phyloP scores from a whole-genome alignment of 1,139 yeast species.

The Sugiyamaella grinbergsii region DNA sequence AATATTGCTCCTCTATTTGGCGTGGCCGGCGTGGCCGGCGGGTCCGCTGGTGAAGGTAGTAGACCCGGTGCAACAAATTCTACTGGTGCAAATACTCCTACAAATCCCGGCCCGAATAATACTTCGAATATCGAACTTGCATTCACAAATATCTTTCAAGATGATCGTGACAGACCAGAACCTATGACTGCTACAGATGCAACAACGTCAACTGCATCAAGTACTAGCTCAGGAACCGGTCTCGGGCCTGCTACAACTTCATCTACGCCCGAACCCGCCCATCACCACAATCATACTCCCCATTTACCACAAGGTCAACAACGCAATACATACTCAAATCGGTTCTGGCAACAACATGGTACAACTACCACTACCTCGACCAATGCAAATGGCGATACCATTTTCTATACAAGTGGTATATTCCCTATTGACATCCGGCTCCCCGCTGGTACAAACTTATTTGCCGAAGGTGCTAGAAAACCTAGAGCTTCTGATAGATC shows the following conservation, averaged over 20 bases:
- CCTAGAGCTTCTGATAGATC: conserved; percentile 40
- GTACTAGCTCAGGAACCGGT: too few species aligned
- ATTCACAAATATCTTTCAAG: conserved; percentile 9
- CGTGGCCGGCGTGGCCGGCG: conserved; percentile 1
- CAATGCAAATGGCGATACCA: conserved; percentile 10
- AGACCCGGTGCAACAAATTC: conserved; percentile 3
- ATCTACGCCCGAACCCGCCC: too few species aligned
- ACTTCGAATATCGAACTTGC: conserved; percentile 1
- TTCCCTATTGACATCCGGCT: conserved; percentile 10
- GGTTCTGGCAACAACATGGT: conserved; percentile 5
- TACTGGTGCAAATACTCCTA: neutral
- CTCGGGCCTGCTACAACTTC: too few species aligned
- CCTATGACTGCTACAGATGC: too few species aligned
- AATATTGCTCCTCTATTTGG: neutral
- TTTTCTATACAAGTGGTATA: conserved; percentile 5
- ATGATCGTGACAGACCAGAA: neutral
- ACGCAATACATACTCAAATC: neutral
- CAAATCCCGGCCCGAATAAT: neutral
- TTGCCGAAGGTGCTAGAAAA: conserved; percentile 24
- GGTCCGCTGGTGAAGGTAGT: neutral
- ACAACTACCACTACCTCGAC: neutral
- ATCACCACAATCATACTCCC: neutral
- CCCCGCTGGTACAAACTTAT: conserved; percentile 1
- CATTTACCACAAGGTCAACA: neutral
- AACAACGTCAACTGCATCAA: neutral